Base-by-base conservation (phyloP, 2,329 filamentous ascomycete genomes). In the Sporothrix humicola region DNA sequence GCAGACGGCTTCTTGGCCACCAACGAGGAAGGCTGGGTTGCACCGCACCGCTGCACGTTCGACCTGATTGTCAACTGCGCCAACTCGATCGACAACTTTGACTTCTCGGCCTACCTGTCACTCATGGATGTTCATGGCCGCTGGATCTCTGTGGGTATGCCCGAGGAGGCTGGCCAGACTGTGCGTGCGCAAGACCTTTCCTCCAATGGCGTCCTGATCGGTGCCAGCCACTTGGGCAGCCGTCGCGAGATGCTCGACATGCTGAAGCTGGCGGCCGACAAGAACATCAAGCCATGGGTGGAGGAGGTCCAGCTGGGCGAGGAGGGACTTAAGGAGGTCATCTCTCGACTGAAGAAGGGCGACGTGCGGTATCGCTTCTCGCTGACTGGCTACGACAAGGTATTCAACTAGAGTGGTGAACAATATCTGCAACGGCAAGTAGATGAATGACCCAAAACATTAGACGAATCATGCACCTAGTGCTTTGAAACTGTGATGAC, bases 91-190 rank as follows among this genome's bases (percentile, higher is more conserved):
- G 88, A 90, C 71, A 87, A 86, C 63, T 93, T 93, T 82, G 88
- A 93, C 79, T 84, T 93, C 42, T 82, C 83, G 69, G 87, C 91
- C 76, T 97, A 96, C 84, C 88, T 97, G 79, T 89, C 88, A 75
- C 87, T 94, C 78, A 87, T 97, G 80, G 94, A 95, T 82, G 90
- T 95, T 73, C 92, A 94, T 83, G 93, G 92, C 73, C 88, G 87
- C 79, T 96, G 92, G 89, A 89, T 95, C 81, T 92, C 88, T 78
- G 92, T 95, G 71, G 93, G 93, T 59, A 86, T 96, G 79, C 93
- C 93, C 2, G 92, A 94, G 80, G 91, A 93, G 75, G 89, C 91
- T 59, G 89, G 93, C 12, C 89, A 93, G 74, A 83, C 86, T 71
- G 86, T 96, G 3, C 58, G 58, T 17, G 58, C 58, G 15, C 58